These are phyloP conservation scores for Xanthoconium stramineum DNA, from an alignment of 768 basidiomycete species.

Conservation along the genomic window DNA sequence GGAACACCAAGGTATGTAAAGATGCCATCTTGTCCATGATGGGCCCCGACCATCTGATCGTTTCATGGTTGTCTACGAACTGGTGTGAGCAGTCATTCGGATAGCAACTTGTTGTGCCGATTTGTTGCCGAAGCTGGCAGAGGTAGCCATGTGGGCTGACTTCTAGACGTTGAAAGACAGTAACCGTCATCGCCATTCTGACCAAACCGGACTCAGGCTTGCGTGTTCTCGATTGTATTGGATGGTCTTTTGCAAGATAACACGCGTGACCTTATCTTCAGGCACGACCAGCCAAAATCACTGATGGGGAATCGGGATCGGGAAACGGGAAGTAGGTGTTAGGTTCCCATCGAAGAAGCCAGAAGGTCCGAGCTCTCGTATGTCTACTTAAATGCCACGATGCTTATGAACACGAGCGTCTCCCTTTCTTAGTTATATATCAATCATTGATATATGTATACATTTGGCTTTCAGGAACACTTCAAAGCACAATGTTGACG, in stretches of 20 bases:
- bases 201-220: neutral
- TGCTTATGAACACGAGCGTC: neutral
- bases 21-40: neutral
- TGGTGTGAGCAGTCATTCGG: neutral
- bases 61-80: neutral
- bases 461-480: neutral
- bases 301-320: neutral
- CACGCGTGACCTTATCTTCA: neutral
- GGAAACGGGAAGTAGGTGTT: neutral
- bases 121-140: neutral
- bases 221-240: neutral
- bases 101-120: neutral
- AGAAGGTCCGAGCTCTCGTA: neutral
- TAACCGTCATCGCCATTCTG: neutral
- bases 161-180: neutral
- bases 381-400: neutral
- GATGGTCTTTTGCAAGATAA: neutral
- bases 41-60: neutral
- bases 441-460: neutral
- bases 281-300: neutral
- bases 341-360: neutral
- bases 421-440: neutral
- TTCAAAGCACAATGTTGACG: neutral
- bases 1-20: neutral
- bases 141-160: neutral